A percentile compares a stretch with the other conserved stretches of the same genome.
Evolutionary conservation across 345 rosid species (phyloP).

Genomic region (Murraya paniculata): DNA sequence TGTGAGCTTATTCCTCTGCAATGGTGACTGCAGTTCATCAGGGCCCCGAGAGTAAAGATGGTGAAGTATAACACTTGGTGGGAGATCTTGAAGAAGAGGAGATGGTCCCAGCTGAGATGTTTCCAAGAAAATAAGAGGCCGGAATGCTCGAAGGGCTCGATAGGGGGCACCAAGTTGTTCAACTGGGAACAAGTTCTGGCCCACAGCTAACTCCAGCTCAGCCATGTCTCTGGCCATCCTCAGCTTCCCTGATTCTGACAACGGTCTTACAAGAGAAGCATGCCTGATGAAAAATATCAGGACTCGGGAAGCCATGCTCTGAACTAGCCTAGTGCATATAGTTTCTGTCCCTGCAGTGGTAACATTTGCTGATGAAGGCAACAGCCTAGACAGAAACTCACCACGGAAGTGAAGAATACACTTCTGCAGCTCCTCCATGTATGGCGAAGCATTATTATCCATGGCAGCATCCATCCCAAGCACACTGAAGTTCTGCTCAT

Average conservation of each 20-base stretch:
- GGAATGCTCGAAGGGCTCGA: conserved; percentile 92
- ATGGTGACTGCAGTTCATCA: conserved; percentile 78
- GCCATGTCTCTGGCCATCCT: conserved; percentile 99
- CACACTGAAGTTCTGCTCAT: conserved; percentile 79
- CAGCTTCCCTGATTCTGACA: conserved; percentile 95
- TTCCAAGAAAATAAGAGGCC: conserved; percentile 91
- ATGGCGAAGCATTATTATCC: conserved; percentile 87
- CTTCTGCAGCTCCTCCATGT: conserved; percentile 96
- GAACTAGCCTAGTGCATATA: conserved; percentile 87
- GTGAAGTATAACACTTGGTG: conserved; percentile 80
- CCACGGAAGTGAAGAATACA: conserved; percentile 82
- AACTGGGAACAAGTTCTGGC: conserved; percentile 93
- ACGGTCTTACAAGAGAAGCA: conserved; percentile 91
- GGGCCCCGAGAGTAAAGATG: conserved; percentile 96
- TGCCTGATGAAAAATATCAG: conserved; percentile 86
- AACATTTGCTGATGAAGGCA: conserved; percentile 67
- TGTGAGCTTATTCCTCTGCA: conserved; percentile 84
- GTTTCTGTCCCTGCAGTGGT: conserved; percentile 62
- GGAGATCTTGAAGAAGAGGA: conserved; percentile 87
- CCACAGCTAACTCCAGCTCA: conserved; percentile 92
- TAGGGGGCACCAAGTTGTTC: conserved; percentile 96
- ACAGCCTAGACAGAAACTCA: conserved; percentile 78
- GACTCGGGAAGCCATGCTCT: conserved; percentile 87
- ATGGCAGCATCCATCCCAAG: conserved; percentile 72
- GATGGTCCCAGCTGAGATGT: conserved; percentile 78